Evolutionary conservation across 164 flowering plant species (phyloP).

Genomic region (Umbilicus rupestris): DNA sequence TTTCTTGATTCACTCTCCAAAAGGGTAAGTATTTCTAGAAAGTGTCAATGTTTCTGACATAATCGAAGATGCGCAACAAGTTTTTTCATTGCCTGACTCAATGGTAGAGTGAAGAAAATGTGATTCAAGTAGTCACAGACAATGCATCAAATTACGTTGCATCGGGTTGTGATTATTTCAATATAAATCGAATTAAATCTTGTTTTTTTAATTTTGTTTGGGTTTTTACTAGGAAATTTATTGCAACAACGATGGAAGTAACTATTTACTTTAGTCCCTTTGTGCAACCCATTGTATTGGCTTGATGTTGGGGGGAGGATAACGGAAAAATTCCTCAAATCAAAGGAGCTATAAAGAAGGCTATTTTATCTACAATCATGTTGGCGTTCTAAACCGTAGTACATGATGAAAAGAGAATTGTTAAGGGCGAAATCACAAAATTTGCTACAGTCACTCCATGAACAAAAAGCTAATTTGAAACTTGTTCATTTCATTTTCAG

Average conservation of each 20-base stretch:
- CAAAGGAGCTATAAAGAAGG: neutral
- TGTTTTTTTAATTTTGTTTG: neutral
- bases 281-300: neutral
- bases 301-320: conserved; percentile 6
- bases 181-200: neutral
- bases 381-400: too few relatives aligned
- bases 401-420: too few relatives aligned
- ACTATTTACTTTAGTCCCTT: neutral
- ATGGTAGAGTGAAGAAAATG: neutral
- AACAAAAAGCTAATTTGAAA: neutral
- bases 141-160: neutral
- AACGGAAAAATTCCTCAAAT: neutral
- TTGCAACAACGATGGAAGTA: neutral
- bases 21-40: neutral
- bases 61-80: neutral
- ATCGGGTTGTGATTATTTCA: neutral
- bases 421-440: neutral
- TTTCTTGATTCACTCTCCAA: neutral
- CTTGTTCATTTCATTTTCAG: too few relatives aligned
- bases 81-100: neutral
- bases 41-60: neutral
- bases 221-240: neutral
- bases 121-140: neutral
- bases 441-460: neutral
- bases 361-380: neutral